These are phyloP conservation scores for Fusarium pseudograminearum DNA, from an alignment of 2,329 filamentous ascomycete genomes.

Conservation along the genomic window DNA sequence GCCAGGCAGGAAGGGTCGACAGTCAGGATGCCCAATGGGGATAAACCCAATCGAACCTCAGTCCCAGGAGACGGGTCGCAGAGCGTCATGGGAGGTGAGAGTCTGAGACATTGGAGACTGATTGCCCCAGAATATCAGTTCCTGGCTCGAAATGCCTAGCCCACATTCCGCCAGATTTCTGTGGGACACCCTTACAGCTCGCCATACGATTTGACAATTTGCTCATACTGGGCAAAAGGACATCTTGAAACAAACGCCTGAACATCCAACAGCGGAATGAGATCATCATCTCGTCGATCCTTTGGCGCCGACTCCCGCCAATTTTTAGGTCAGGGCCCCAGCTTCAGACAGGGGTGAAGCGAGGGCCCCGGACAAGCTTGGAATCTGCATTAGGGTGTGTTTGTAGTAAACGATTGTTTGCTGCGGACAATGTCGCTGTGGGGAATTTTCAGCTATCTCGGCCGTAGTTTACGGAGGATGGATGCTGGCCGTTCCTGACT, in stretches of 20 bases:
- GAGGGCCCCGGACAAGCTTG: constrained; percentile 19
- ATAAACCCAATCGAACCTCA: constrained; percentile 42
- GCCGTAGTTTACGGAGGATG: constrained; percentile 42
- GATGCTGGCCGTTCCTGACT: constrained; percentile 33
- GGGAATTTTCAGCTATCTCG: constrained; percentile 43
- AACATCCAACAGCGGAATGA: constrained; percentile 47
- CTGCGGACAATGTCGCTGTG: constrained; percentile 36
- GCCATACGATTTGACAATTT: constrained; percentile 40
- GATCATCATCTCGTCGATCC: constrained; percentile 49
- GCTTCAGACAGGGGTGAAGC: constrained; percentile 33
- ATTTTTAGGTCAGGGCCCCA: constrained; percentile 42
- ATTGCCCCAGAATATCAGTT: constrained; percentile 34
- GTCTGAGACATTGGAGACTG: constrained; percentile 31
- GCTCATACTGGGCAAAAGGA: constrained; percentile 27
- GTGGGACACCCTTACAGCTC: constrained; percentile 23
- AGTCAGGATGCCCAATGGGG: constrained; percentile 35
- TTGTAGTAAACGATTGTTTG: constrained; percentile 28
- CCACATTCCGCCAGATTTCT: constrained; percentile 40
- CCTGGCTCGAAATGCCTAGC: constrained; percentile 24
- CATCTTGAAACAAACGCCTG: constrained; percentile 50
- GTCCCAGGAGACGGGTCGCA: constrained; percentile 36
- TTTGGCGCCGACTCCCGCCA: constrained; percentile 48
- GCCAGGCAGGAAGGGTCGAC: constrained; percentile 12
- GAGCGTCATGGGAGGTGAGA: constrained; percentile 42
- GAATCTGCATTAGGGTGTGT: constrained; percentile 34